These are phyloP conservation scores for Alectoria sarmentosa DNA, from an alignment of 495 filamentous ascomycete species.

Conservation along the genomic window DNA sequence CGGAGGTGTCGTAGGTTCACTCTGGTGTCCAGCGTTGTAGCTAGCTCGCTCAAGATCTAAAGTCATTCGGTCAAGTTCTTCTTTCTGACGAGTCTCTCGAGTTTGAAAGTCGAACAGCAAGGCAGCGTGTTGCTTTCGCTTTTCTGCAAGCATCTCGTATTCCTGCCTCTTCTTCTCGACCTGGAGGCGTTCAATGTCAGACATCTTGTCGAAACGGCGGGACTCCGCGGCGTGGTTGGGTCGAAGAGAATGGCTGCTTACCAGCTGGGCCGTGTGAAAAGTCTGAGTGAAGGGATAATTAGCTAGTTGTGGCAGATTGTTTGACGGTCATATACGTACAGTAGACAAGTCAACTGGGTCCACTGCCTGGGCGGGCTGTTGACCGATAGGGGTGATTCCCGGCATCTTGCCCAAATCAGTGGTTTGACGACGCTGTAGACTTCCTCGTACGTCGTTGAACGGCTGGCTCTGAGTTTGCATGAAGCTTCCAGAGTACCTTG, in stretches of 20 bases:
- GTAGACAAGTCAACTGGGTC: slow-evolving; percentile 53
- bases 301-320: slow-evolving; percentile 13
- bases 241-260: slow-evolving; percentile 28
- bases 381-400: slow-evolving; percentile 66
- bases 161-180: slow-evolving; percentile 88
- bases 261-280: slow-evolving; percentile 40
- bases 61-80: slow-evolving; percentile 74
- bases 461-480: slow-evolving; percentile 46
- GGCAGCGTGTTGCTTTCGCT: slow-evolving; percentile 75
- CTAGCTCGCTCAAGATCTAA: slow-evolving; percentile 61
- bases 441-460: slow-evolving; percentile 58
- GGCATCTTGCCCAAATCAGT: slow-evolving; percentile 83
- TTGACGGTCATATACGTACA: slow-evolving; percentile 32
- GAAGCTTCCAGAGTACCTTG: slow-evolving; percentile 52
- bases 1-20: slow-evolving; percentile 94
- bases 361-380: slow-evolving; percentile 46
- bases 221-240: neutral
- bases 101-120: slow-evolving; percentile 82
- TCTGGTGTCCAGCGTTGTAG: slow-evolving; percentile 60
- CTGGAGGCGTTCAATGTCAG: slow-evolving; percentile 43
- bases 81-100: slow-evolving; percentile 70
- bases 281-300: slow-evolving; percentile 27
- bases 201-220: slow-evolving; percentile 4
- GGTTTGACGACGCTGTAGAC: slow-evolving; percentile 87
- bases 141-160: slow-evolving; percentile 77